Base-by-base conservation (phyloP, 208 protist genomes). In the Acanthamoeba royreba region DNA sequence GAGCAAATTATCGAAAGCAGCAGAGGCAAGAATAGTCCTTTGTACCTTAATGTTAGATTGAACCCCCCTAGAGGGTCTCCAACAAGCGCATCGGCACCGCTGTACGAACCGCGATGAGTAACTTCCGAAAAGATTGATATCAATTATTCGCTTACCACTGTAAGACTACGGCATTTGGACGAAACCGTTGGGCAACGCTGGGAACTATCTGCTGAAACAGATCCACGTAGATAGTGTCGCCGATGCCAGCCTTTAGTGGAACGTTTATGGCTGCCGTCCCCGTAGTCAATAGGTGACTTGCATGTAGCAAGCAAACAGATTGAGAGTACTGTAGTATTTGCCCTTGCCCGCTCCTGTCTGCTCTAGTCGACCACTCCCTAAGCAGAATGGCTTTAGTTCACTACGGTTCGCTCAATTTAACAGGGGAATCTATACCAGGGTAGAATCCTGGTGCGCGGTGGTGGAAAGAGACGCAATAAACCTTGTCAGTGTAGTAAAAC, bases 381-480 rank as follows among this genome's bases (percentile, higher is more conserved):
- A 47, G 28, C 28, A n/a, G 35, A 42, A 86, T 46, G 11, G 15
- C 13, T 31, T 49, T 87, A 25, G 53, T 86, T 79, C 19, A 13
- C 40, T 92, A 35, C 88, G 45, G 22, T 11, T 31, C 15, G 25
- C 11, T 92, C 17, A 11, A 58, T 28, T 92, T 35, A 31, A 33
- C 19, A 13, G 15, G 17, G 55, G 17, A 81, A 28, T 97, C 97
- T 0, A 96, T 98, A 77, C 97, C 97, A 17, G 98, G 98, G 89
- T 99, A 99, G 81, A 98, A 99, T n/a, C 95, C 93, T 35, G 96
- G 94, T 31, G 97, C 98, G 91, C 97, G 98, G 93, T 99, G 98
- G 94, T 99, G 98, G 94, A 99, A 99, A 17, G 97, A 98, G 15
- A 98, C 95, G 17, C 98, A 99, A 96, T 99, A 97, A 2, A 99